These are phyloP conservation scores for Pseudocercospora crystallina DNA, from an alignment of 2,329 filamentous ascomycete genomes.

Conservation along the genomic window DNA sequence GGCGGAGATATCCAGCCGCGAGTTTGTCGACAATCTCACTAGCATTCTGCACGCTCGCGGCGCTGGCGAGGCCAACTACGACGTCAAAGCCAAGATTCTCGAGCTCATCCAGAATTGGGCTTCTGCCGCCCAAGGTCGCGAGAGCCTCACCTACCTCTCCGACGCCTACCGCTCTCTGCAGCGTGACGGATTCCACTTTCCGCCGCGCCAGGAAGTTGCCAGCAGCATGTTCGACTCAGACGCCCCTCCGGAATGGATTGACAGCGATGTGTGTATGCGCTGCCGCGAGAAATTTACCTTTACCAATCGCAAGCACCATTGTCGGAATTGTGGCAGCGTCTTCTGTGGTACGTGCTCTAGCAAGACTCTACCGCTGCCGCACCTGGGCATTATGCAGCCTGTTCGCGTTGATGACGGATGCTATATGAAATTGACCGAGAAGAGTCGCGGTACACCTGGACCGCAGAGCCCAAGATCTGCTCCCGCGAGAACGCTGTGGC, in stretches of 20 bases:
- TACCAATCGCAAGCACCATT: conserved; percentile 97
- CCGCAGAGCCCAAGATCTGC: conserved; percentile 29
- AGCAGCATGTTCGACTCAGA: conserved; percentile 98
- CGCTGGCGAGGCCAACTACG: conserved; percentile 70
- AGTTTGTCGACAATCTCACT: conserved; percentile 97
- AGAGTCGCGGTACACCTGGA: conserved; percentile 47
- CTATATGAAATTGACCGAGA: conserved; percentile 83
- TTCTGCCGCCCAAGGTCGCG: conserved; percentile 78
- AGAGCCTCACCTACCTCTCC: conserved; percentile 80
- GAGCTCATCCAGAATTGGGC: conserved; percentile 95
- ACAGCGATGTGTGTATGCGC: conserved; percentile 98
- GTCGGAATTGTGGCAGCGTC: conserved; percentile 94
- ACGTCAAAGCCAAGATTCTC: conserved; percentile 86
- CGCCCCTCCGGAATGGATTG: conserved; percentile 95
- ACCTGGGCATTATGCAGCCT: conserved; percentile 85
- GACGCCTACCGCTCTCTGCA: conserved; percentile 84
- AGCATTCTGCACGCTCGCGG: conserved; percentile 84
- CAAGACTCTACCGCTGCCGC: conserved; percentile 83
- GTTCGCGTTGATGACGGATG: conserved; percentile 97
- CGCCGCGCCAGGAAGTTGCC: conserved; percentile 80
- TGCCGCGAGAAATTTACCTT: conserved; percentile 95
- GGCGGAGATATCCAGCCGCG: conserved; percentile 88
- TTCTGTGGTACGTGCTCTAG: conserved; percentile 94
- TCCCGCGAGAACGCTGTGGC: conserved; percentile 57
- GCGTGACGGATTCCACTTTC: conserved; percentile 83